Conservation (phyloP, 805 yeast genomes). For the Teunomyces tritomae region DNA sequence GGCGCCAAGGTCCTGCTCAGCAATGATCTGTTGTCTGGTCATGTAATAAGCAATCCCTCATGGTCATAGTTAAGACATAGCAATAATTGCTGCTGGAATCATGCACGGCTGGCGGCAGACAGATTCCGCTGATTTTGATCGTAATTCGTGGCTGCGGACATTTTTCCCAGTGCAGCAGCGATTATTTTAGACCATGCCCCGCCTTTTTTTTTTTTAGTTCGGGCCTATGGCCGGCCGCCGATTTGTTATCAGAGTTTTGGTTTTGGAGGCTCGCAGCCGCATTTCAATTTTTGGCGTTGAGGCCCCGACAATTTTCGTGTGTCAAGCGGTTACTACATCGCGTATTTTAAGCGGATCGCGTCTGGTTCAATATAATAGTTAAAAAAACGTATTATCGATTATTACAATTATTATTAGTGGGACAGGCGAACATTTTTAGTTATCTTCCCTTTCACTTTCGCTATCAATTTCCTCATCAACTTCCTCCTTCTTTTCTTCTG, state of each 20-base stretch:
- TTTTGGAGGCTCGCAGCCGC: background rate
- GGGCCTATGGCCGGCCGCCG: background rate
- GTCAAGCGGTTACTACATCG: background rate
- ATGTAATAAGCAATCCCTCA: no score
- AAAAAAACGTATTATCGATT: no score
- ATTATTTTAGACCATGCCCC: background rate
- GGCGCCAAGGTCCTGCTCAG: no score
- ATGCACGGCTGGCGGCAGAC: no score
- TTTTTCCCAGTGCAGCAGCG: no score
- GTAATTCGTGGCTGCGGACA: no score
- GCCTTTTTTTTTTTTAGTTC: background rate
- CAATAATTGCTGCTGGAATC: no score
- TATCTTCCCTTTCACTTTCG: background rate
- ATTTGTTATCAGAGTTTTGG: slow-evolving; percentile 1
- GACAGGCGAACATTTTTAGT: background rate
- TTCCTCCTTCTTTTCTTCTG: background rate
- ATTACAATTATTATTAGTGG: no score
- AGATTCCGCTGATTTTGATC: no score
- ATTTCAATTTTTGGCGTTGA: background rate
- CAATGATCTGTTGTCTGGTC: no score
- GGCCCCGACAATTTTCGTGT: background rate
- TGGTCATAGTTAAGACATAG: no score
- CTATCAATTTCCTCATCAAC: slow-evolving; percentile 1
- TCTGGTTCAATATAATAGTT: no score
- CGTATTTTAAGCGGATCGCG: background rate